A percentile compares a stretch with the other conserved stretches of the same genome.
These are phyloP conservation scores for Metschnikowia borealis DNA, from an alignment of 805 yeast genomes.

Conservation along the genomic window DNA sequence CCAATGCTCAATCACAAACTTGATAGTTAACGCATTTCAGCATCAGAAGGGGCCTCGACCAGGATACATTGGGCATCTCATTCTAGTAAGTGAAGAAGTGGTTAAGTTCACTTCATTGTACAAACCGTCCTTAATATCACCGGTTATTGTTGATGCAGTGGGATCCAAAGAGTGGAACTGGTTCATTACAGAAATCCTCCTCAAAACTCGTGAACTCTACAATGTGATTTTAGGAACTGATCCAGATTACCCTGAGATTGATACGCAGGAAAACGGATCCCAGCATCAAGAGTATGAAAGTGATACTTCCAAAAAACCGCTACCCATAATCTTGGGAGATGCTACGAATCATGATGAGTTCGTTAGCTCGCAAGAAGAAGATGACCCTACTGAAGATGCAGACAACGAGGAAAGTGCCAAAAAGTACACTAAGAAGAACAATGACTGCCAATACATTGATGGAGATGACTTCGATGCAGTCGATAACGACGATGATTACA, in stretches of 20 bases:
- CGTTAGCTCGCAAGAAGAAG: slow-evolving; percentile 20
- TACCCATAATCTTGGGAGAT: slow-evolving; percentile 34
- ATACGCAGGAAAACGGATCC: slow-evolving; percentile 4
- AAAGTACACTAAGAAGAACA: not conserved
- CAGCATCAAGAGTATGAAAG: slow-evolving; percentile 18
- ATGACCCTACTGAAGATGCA: not conserved
- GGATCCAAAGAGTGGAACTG: slow-evolving; percentile 39
- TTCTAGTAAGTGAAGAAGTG: slow-evolving; percentile 90
- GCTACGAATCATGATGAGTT: slow-evolving; percentile 32
- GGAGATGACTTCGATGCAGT: not conserved
- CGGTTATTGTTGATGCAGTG: slow-evolving; percentile 60
- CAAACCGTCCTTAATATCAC: slow-evolving; percentile 56
- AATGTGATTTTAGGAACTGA: slow-evolving; percentile 54
- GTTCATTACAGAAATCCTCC: slow-evolving; percentile 46
- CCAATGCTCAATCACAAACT: slow-evolving; percentile 10
- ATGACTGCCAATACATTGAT: slow-evolving; percentile 3
- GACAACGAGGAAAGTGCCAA: not conserved
- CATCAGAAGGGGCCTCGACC: slow-evolving; percentile 55
- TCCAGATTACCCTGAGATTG: slow-evolving; percentile 14
- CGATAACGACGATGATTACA: slow-evolving; percentile 5
- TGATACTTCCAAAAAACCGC: slow-evolving; percentile 15
- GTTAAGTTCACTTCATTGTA: slow-evolving; percentile 75
- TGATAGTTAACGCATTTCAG: slow-evolving; percentile 51
- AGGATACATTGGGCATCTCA: slow-evolving; percentile 97
- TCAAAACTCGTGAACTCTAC: slow-evolving; percentile 52